These are phyloP conservation scores for Cornus florida DNA, from an alignment of 148 eudicot species.

Conservation along the genomic window DNA sequence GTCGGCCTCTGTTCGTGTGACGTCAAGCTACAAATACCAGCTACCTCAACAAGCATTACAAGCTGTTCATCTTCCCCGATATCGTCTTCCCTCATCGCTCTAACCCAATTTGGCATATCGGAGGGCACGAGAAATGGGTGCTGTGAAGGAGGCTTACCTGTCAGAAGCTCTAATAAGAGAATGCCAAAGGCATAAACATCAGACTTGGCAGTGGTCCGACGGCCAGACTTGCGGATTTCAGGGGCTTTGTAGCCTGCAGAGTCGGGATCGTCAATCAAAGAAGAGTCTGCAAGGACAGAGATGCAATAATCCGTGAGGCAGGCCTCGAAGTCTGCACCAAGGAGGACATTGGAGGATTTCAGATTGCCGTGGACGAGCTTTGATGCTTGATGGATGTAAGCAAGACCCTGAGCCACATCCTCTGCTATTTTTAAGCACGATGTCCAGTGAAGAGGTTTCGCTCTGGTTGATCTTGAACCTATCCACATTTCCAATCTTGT, in stretches of 20 bases:
- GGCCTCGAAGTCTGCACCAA: conserved; percentile 90
- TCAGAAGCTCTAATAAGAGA: conserved; percentile 73
- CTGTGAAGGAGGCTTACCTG: conserved; percentile 80
- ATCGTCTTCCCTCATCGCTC: conserved; percentile 76
- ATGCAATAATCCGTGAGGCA: conserved; percentile 82
- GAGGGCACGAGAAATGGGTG: conserved; percentile 79
- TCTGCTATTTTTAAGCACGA: conserved; percentile 93
- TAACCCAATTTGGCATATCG: conserved; percentile 82
- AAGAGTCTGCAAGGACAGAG: conserved; percentile 38
- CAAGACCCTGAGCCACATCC: conserved; percentile 86
- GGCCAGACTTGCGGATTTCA: conserved; percentile 55
- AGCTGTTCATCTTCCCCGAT: conserved; percentile 56
- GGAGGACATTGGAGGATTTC: conserved; percentile 76
- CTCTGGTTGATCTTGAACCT: conserved; percentile 88
- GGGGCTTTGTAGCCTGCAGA: conserved; percentile 73
- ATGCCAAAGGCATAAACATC: conserved; percentile 86
- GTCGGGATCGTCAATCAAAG: conserved; percentile 53
- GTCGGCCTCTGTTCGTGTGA: conserved; percentile 89
- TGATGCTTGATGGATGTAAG: conserved; percentile 89
- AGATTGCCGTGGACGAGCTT: conserved; percentile 73
- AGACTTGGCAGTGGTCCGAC: conserved; percentile 52
- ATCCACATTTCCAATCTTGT: neutral
- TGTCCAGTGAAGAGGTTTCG: conserved; percentile 95
- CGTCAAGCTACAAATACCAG: conserved; percentile 60
- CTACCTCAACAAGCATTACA: conserved; percentile 77